Percentiles rank a stretch among this genome's conserved stretches.
Evolutionary conservation across 2,329 filamentous ascomycete species (phyloP).

Genomic region (Aspergillus novoparasiticus): DNA sequence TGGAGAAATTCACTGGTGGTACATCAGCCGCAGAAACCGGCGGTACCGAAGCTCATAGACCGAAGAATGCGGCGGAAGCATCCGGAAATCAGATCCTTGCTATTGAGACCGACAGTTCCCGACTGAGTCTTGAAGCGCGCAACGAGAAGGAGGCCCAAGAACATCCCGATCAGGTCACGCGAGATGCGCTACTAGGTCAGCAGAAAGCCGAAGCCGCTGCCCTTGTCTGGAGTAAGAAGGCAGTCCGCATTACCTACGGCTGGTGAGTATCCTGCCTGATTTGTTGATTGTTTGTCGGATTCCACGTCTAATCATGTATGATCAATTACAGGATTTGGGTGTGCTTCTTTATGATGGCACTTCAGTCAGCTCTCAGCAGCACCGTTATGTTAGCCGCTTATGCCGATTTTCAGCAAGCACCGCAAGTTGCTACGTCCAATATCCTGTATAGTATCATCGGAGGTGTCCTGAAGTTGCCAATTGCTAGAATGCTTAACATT

Average conservation of each 20-base stretch:
- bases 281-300: not conserved
- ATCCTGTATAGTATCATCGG: slow-evolving; percentile 60
- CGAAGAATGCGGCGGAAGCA: slow-evolving; percentile 1
- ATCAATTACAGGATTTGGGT: slow-evolving; percentile 46
- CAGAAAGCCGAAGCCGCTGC: slow-evolving; percentile 51
- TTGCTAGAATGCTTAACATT: slow-evolving; percentile 64
- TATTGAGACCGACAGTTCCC: slow-evolving; percentile 19
- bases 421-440: slow-evolving; percentile 52
- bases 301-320: slow-evolving; percentile 7
- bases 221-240: slow-evolving; percentile 48
- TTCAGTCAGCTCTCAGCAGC: slow-evolving; percentile 46
- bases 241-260: slow-evolving; percentile 35
- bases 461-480: slow-evolving; percentile 62
- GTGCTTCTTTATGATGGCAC: slow-evolving; percentile 48
- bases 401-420: slow-evolving; percentile 55
- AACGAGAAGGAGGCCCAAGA: slow-evolving; percentile 32
- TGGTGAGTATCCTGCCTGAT: slow-evolving; percentile 29
- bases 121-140: slow-evolving; percentile 29
- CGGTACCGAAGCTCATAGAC: not conserved
- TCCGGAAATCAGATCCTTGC: slow-evolving; percentile 9
- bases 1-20: not conserved
- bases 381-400: slow-evolving; percentile 54
- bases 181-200: slow-evolving; percentile 44
- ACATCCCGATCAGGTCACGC: slow-evolving; percentile 28
- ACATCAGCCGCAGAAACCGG: not conserved